Evolutionary conservation across 106 monocot genomes (phyloP), one percentile per base, ranked within the genome.

Genomic region (Iris macrosiphon): DNA sequence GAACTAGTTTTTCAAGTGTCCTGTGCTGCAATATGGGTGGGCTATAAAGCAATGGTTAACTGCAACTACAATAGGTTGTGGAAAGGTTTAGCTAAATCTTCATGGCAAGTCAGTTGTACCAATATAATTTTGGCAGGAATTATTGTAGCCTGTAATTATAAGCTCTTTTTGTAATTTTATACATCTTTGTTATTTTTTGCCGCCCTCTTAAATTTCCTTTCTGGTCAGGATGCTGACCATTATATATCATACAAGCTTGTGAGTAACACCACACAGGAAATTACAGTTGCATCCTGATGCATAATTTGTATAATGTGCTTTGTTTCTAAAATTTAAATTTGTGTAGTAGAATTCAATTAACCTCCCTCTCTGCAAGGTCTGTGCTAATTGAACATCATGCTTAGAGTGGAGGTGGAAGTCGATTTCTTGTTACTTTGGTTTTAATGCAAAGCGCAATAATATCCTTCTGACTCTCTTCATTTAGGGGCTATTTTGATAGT

Each of bases 181-280:
- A 53, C 33, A 53, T 19, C 19, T 53, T 53, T 53, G 32, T 53
- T 53, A 30, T 32, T 53, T 31, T 51, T 51, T 28, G 1, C 24
- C 17, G 24, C 0, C 33, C 29, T 29, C 33, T 53, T 33, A 29
- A 4, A 7, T 31, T 19, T 16, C 4, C 19, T 11, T 53, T 33
- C 2, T 9, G 32, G 33, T 53, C 52, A 53, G 31, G 17, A 17
- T 49, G 49, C 14, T 29, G 26, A 29, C 26, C 49, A 49, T 53
- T 33, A n/a, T 53, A 17, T 29, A 29, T 30, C 6, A 51, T 33
- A 53, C 52, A 33, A n/a, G n/a, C n/a, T n/a, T n/a, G n/a, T 49
- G 28, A 29, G 1, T 29, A 27, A 29, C 49, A 29, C 49, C 4
- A 14, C 17, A 49, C 11, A 7, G 1, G 13, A 49, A 3, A 46